Base-by-base conservation (phyloP, 139 green algal species). In the Chlorella sp. region DNA sequence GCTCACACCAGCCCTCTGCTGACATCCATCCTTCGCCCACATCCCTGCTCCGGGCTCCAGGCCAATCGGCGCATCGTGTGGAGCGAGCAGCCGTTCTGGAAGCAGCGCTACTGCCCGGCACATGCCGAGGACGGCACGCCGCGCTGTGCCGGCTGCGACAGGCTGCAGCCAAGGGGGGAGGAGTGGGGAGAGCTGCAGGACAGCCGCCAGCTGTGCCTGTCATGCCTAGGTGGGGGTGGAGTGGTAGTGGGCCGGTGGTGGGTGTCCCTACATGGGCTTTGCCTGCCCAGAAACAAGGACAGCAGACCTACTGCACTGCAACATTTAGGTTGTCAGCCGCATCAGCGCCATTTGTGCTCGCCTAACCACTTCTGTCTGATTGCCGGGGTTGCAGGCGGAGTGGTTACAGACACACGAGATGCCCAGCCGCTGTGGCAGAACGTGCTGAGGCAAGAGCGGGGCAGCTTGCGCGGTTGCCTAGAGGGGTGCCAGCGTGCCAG, bases 351-450 rank as follows among this genome's bases (percentile, higher is more conserved):
- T 28, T 32, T 67, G 58, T 67, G 28, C 19, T 32, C 32, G 58
- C 58, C 9, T 17, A n/a, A 22, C 58, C 17, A 17, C 51, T 17
- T 60, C 14, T 14, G 17, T 17, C 14, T 60, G 14, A 60, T 60
- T 14, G 17, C 51, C 51, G 17, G 14, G 51, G 51, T 14, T 60
- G 51, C 51, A 14, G 14, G 51, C 51, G 14, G 51, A 17, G 5
- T 67, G 58, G 51, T 60, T 11, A 60, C 95, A 22, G 95, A 99
- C 85, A 97, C 93, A 0, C 54, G 76, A 11, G 96, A 97, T 78
- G 88, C 82, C 0, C 92, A 95, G 92, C 92, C 92, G 9, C 90
- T 98, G 80, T 98, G 96, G 87, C 73, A 93, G 22, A 82, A 94
- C 48, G 90, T 96, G 16, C 78, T 95, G 26, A 6, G 70, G 70